Conservation (phyloP, 441 rosid genomes). For the Euphorbia schlechtendalii region DNA sequence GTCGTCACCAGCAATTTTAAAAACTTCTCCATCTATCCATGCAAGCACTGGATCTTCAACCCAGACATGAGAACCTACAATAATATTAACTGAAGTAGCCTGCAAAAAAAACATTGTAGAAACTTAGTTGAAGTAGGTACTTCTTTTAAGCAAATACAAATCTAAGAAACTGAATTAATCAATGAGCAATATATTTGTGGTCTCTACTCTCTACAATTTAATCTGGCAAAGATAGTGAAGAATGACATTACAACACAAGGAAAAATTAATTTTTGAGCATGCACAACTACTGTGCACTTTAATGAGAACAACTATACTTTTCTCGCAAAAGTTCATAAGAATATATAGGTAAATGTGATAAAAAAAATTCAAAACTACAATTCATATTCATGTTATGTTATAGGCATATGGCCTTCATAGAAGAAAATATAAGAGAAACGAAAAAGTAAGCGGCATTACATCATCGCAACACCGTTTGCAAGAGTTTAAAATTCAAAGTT, state of each 20-base stretch:
- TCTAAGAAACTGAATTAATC: not conserved
- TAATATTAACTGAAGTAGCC: constrained; percentile 84
- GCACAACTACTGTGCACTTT: not conserved
- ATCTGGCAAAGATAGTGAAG: not conserved
- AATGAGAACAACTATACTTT: not conserved
- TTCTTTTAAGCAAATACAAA: not conserved
- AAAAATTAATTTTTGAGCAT: not conserved
- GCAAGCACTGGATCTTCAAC: constrained; percentile 82
- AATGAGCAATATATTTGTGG: not conserved
- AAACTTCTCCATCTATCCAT: constrained; percentile 95
- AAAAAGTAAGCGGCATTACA: not conserved
- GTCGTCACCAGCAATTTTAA: constrained; percentile 64
- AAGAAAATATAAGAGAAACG: too few species aligned
- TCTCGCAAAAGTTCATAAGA: not conserved
- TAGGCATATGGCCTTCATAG: not conserved
- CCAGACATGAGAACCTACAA: constrained; percentile 99
- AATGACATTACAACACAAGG: not conserved
- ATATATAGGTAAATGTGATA: not conserved
- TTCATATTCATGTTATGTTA: not conserved
- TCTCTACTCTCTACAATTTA: not conserved
- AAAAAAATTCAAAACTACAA: not conserved
- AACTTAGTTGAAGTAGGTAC: not conserved
- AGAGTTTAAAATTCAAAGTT: not conserved
- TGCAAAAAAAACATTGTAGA: constrained; percentile 31
- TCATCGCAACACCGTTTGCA: not conserved